phyloP scores from a whole-genome alignment of 2,329 filamentous ascomycete species.

The Cytospora schulzeri region DNA sequence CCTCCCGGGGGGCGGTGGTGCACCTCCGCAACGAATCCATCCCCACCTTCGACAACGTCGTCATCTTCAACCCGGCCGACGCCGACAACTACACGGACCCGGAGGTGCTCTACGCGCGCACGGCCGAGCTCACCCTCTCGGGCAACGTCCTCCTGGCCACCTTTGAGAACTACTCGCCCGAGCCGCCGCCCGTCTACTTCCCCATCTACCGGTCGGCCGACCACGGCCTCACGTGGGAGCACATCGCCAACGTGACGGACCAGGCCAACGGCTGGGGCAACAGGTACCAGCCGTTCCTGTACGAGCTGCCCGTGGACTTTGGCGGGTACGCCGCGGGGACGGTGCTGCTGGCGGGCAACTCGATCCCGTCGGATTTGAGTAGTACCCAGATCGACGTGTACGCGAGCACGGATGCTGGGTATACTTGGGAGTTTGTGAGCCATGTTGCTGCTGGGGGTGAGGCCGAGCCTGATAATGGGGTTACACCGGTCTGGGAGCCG shows the following conservation, averaged over 20 bases:
- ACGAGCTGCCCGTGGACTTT: slow-evolving; percentile 60
- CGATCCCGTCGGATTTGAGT: slow-evolving; percentile 58
- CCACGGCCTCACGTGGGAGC: slow-evolving; percentile 61
- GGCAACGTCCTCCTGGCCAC: slow-evolving; percentile 54
- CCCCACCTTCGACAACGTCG: slow-evolving; percentile 26
- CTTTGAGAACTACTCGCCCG: slow-evolving; percentile 59
- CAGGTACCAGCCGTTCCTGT: slow-evolving; percentile 71
- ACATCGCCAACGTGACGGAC: slow-evolving; percentile 65
- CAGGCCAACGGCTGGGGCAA: slow-evolving; percentile 65
- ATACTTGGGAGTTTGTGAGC: slow-evolving; percentile 68
- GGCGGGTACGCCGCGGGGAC: slow-evolving; percentile 64
- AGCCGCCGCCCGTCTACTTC: slow-evolving; percentile 58
- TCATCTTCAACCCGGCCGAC: slow-evolving; percentile 41
- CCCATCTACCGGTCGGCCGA: slow-evolving; percentile 58
- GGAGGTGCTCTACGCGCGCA: slow-evolving; percentile 47
- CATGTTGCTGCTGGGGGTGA: slow-evolving; percentile 66
- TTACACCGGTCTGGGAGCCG: slow-evolving; percentile 74
- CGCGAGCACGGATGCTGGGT: slow-evolving; percentile 61
- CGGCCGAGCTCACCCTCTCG: slow-evolving; percentile 44
- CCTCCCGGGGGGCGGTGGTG: no score
- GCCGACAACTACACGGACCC: slow-evolving; percentile 47
- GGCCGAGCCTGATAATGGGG: slow-evolving; percentile 63
- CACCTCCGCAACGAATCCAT: slow-evolving; percentile 2
- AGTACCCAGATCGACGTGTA: slow-evolving; percentile 71
- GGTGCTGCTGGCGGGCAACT: slow-evolving; percentile 62